Evolutionary conservation across 495 filamentous ascomycete species (phyloP).

Genomic region (Penicillium arizonense): DNA sequence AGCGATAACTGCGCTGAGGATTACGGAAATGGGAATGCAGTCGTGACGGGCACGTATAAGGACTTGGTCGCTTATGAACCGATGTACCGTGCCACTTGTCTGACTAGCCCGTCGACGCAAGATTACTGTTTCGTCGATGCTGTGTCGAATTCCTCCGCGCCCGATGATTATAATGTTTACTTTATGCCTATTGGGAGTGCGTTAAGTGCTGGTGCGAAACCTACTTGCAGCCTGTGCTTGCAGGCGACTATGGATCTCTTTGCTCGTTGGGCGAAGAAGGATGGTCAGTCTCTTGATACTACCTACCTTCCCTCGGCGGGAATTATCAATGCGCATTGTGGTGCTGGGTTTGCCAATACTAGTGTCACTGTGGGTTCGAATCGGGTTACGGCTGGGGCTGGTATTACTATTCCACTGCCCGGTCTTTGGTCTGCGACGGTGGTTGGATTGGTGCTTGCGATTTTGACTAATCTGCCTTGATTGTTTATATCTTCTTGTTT

Average conservation of each 20-base stretch:
- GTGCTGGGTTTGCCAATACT: constrained; percentile 58
- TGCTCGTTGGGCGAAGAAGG: constrained; percentile 56
- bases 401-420: constrained; percentile 3
- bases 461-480: not conserved
- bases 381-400: constrained; percentile 14
- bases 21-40: constrained; percentile 59
- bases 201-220: constrained; percentile 59
- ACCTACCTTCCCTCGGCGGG: constrained; percentile 64
- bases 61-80: constrained; percentile 71
- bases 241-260: constrained; percentile 70
- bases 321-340: constrained; percentile 65
- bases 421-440: not conserved
- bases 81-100: constrained; percentile 76
- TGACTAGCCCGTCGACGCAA: constrained; percentile 48
- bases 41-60: constrained; percentile 70
- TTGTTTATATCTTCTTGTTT: not conserved
- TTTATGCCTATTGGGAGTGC: constrained; percentile 75
- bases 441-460: not conserved
- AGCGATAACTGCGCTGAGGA: constrained; percentile 68
- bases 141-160: constrained; percentile 67
- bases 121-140: constrained; percentile 76
- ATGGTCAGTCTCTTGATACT: constrained; percentile 52
- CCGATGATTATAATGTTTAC: constrained; percentile 74
- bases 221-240: constrained; percentile 69
- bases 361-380: constrained; percentile 46